Base-by-base conservation (phyloP, 768 basidiomycete genomes). In the Russula sp. region DNA sequence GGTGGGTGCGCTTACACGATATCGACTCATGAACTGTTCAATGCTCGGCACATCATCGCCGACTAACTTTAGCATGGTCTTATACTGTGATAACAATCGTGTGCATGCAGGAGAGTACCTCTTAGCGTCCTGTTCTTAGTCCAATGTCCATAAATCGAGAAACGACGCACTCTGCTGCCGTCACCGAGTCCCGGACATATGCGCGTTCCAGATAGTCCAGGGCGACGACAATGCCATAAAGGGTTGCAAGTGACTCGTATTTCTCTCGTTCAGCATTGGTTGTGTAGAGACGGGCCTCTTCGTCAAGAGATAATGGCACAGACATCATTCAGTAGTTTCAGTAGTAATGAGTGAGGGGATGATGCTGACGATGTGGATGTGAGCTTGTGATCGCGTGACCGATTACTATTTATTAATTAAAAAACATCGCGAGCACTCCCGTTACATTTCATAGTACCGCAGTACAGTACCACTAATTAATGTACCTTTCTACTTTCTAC, bases 51-150 rank as follows among this genome's bases (percentile, higher is more conserved):
- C 91, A 22, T 88, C 88, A 57, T 92, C 85, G n/a, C 86, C 86
- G 11, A 98, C 88, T n/a, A 98, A 81, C 75, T 93, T 97, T 63
- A 94, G 77, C 85, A 97, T 92, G 0, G 93, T 95, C 82, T 97
- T 97, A 79, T 97, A 98, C 74, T 97, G 94, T 7, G 93, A 91
- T 14, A 98, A 75, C n/a, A 99, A 76, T 43, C 90, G 83, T 14
- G 92, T 94, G 72, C 96, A 99, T 63, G 93, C 94, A 59, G 93
- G 95, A 65, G 93, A 93, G 73, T 98, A 99, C 79, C 94, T 97
- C 82, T 81, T 72, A 65, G 63, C 35, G 41, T 61, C 56, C 58
- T 34, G 57, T 58, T 67, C 70, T 73, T 63, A 74, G 72, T 73
- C 76, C 70, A 73, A 71, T 57, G 29, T 16, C 45, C 13, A 52